Base-by-base conservation (phyloP, 345 rosid species). In the Orychophragmus violaceus region DNA sequence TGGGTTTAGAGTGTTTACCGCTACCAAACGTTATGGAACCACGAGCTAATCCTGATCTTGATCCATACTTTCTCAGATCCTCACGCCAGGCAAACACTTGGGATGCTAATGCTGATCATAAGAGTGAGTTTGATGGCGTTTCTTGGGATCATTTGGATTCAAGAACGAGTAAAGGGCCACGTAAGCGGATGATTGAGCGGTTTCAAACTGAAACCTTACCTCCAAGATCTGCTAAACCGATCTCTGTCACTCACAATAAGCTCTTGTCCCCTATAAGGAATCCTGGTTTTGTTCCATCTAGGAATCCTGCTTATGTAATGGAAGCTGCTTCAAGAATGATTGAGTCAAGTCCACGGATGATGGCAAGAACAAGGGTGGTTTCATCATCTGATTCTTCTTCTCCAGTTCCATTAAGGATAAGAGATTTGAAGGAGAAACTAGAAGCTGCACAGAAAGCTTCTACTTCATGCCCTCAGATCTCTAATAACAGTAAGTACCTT, bases 261-360 rank as follows among this genome's bases (percentile, higher is more conserved):
- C 95, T 94, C 53, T 65, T 94, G 67, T 94, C 99, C 64, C 99
- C 99, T 33, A 94, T 94, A 37, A 94, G 92, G 81, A 87, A 88
- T 71, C 97, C 89, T 52, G 88, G 92, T 45, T 88, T 79, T 66
- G 69, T 94, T 59, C 95, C 86, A 62, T 71, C 89, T 35, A 83
- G 80, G 85, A 85, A 85, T 75, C 88, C 96, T 71, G 96, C 88
- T 73, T 83, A 81, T 79, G 85, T 94, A 32, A 94, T 94, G 99
- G 99, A 94, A 84, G 97, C 90, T 3, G 99, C 99, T 60, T 86
- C 96, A 45, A 84, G 77, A 72, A 88, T 90, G 59, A 82, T 94
- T 1, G 95, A 85, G 52, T 77, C 92, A 16, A 84, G 73, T 80
- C 97, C 50, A 61, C 69, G 35, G 79, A 82, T 59, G 85, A 81